phyloP scores from a whole-genome alignment of 345 rosid genomes.

The Sapria himalayana region DNA sequence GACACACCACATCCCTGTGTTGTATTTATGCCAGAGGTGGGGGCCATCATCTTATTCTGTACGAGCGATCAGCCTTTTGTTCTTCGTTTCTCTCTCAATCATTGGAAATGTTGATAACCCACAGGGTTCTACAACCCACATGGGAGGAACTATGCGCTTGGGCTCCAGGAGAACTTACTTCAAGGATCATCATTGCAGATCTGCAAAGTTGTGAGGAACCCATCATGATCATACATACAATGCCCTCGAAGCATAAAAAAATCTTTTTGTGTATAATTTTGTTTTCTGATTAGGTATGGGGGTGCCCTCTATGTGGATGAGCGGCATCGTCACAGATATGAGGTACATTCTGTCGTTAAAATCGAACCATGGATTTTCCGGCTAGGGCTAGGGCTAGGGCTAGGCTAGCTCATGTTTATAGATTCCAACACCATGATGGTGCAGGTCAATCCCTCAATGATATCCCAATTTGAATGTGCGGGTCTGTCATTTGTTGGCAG shows the following conservation, averaged over 20 bases:
- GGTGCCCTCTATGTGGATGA: conserved; percentile 44
- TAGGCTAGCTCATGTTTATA: no score
- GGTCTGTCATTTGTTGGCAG: conserved; percentile 82
- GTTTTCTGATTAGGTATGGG: conserved; percentile 56
- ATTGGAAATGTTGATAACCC: no score
- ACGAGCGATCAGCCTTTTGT: background rate
- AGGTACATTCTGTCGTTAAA: conserved; percentile 30
- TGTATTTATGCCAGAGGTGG: conserved; percentile 92
- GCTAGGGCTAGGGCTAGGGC: no score
- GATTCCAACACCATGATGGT: no score
- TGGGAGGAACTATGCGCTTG: conserved; percentile 97
- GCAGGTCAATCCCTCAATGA: conserved; percentile 75
- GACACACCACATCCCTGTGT: conserved; percentile 60
- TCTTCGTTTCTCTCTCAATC: background rate
- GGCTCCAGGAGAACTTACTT: conserved; percentile 78
- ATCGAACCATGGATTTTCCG: background rate
- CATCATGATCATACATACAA: conserved; percentile 1
- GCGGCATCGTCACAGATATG: conserved; percentile 87
- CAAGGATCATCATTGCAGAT: conserved; percentile 41
- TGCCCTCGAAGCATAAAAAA: no score
- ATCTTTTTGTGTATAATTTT: background rate
- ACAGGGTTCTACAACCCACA: conserved; percentile 91
- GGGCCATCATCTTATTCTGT: conserved; percentile 3
- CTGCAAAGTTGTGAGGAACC: conserved; percentile 60
- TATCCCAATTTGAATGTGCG: conserved; percentile 49